Percentiles rank a stretch among this genome's conserved stretches.
Conservation (phyloP, 805 yeast genomes). For the Candida andamanensis region DNA sequence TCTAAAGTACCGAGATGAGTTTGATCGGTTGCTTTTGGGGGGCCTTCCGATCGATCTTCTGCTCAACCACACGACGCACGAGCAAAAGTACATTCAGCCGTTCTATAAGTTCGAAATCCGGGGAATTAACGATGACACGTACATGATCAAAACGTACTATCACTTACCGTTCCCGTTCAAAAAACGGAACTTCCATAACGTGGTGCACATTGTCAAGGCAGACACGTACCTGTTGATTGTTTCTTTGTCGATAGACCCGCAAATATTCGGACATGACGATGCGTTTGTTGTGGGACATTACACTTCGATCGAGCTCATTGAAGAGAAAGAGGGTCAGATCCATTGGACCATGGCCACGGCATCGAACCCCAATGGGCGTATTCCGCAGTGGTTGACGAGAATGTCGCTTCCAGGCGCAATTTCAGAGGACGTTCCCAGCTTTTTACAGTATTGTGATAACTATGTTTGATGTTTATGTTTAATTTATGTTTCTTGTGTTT, state of each 20-base stretch:
- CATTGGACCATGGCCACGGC: constrained; percentile 38
- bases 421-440: constrained; percentile 37
- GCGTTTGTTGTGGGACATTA: constrained; percentile 26
- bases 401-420: constrained; percentile 27
- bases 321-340: constrained; percentile 17
- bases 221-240: constrained; percentile 24
- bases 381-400: constrained; percentile 33
- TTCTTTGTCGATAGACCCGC: constrained; percentile 29
- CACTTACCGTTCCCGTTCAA: constrained; percentile 33
- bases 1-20: constrained; percentile 4
- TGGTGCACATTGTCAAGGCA: constrained; percentile 23
- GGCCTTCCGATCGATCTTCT: constrained; percentile 5
- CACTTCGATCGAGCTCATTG: constrained; percentile 31
- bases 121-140: constrained; percentile 16
- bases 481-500: too few relatives aligned
- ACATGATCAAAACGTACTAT: constrained; percentile 29
- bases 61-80: constrained; percentile 29
- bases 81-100: constrained; percentile 31
- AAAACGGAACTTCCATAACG: constrained; percentile 31
- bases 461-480: background rate
- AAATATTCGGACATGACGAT: constrained; percentile 10
- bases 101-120: constrained; percentile 20
- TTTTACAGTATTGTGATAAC: constrained; percentile 24
- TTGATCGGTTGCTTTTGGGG: constrained; percentile 14
- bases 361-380: constrained; percentile 35